These are phyloP conservation scores for Fusarium pilosicola DNA, from an alignment of 2,329 filamentous ascomycete species.

Conservation along the genomic window DNA sequence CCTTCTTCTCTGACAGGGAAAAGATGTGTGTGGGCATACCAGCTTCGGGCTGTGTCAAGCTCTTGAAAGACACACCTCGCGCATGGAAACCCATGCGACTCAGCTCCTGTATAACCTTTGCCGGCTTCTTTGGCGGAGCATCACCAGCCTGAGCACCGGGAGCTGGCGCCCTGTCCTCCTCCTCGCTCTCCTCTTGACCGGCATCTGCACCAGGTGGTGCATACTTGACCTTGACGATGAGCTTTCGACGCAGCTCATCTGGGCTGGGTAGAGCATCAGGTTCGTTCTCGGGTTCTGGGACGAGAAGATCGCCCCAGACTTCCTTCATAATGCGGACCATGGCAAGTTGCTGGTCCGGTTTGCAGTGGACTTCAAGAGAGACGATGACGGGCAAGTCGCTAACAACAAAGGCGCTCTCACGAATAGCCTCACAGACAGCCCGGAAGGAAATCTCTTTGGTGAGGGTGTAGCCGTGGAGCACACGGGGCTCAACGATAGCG, in stretches of 20 bases:
- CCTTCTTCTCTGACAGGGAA: conserved; percentile 69
- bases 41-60: conserved; percentile 76
- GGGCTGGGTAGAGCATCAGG: conserved; percentile 71
- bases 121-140: conserved; percentile 55
- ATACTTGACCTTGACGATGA: conserved; percentile 86
- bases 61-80: conserved; percentile 82
- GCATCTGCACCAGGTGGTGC: conserved; percentile 54
- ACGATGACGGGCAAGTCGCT: conserved; percentile 89
- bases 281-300: conserved; percentile 64
- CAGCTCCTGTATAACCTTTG: conserved; percentile 77
- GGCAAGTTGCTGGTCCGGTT: conserved; percentile 79
- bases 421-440: conserved; percentile 83
- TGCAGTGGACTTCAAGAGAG: conserved; percentile 91
- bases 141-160: conserved; percentile 48
- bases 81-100: conserved; percentile 85
- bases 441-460: conserved; percentile 90
- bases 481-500: conserved; percentile 72
- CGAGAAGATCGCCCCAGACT: conserved; percentile 78
- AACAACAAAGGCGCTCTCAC: conserved; percentile 78
- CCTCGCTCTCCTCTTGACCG: conserved; percentile 48
- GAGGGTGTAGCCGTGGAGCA: conserved; percentile 88
- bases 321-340: conserved; percentile 95
- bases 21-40: conserved; percentile 75
- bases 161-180: conserved; percentile 52
- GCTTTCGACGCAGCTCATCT: conserved; percentile 76